These are phyloP conservation scores for Myrica gale DNA, from an alignment of 306 rosid genomes.

Conservation along the genomic window DNA sequence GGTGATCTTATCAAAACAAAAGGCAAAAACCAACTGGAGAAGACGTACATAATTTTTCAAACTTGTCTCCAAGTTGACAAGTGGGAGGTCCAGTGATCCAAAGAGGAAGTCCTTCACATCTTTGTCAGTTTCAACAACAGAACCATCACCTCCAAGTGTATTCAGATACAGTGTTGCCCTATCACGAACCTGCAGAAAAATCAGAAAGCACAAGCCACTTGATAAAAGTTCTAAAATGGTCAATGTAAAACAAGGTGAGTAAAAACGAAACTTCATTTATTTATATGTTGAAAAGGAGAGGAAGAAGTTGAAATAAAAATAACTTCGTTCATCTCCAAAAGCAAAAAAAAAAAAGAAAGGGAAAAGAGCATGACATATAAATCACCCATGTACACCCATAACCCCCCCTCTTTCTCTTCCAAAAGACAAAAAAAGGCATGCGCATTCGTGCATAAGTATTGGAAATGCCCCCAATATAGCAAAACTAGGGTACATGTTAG, in stretches of 20 bases:
- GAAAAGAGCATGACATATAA: not conserved
- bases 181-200: conserved; percentile 79
- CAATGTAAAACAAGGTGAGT: not conserved
- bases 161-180: conserved; percentile 89
- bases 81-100: conserved; percentile 84
- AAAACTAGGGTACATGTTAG: not conserved
- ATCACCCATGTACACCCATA: not conserved
- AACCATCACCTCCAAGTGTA: conserved; percentile 80
- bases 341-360: not conserved
- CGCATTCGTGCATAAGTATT: no score
- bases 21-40: conserved; percentile 17
- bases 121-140: conserved; percentile 67
- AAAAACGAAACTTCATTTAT: not conserved
- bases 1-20: conserved; percentile 16
- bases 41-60: conserved; percentile 75
- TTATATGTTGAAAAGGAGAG: not conserved
- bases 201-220: conserved; percentile 8
- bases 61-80: conserved; percentile 81
- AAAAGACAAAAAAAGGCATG: no score
- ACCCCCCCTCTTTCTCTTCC: no score
- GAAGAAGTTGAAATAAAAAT: not conserved
- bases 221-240: conserved; percentile 2
- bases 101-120: conserved; percentile 73
- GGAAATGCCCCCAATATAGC: no score
- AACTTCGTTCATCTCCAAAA: not conserved